Evolutionary conservation across 495 filamentous ascomycete species (phyloP), one percentile per base, ranked within the genome.

Genomic region (Aspergillus conjunctus): DNA sequence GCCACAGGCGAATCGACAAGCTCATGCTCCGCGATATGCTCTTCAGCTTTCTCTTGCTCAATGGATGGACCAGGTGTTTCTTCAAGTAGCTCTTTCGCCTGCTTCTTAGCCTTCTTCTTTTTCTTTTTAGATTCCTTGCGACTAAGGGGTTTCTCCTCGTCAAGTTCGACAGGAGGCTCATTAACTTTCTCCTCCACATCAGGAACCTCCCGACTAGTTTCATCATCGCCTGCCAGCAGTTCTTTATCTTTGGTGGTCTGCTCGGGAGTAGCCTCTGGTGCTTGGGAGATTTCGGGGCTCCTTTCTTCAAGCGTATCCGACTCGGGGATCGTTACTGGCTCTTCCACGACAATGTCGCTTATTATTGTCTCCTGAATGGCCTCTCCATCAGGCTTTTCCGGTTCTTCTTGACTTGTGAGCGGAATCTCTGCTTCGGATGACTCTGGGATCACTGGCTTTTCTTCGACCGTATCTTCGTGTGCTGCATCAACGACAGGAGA

Each of bases 91-190:
- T 63, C 44, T 30, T 65, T 64, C 6, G 56, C 52, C 37, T 65
- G 59, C 30, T 69, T 64, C 30, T 66, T 66, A 5, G 66, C 60
- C 58, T 68, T 65, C 52, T 69, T 69, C 56, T 59, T 74, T 65
- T 68, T 68, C 70, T 70, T 73, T 66, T 63, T 71, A 50, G 64
- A 73, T 55, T 54, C 61, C 30, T 66, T 69, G 45, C 63, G 63
- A 33, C 48, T 64, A 6, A 64, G 39, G 7, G 33, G 18, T 15
- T 39, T 39, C n/a, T 64, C 58, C 50, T 60, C 54, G 53, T 70
- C 48, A 33, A 51, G 64, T 7, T 55, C 56, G 59, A 59, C 49
- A 31, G 63, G 26, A 7, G 48, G 33, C 51, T 64, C 51, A 43
- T 30, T 21, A 20, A 11, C 20, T 12, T 48, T 21, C 44, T 48